These are phyloP conservation scores for Neurospora sp. DNA, from an alignment of 495 filamentous ascomycete genomes.

Conservation along the genomic window DNA sequence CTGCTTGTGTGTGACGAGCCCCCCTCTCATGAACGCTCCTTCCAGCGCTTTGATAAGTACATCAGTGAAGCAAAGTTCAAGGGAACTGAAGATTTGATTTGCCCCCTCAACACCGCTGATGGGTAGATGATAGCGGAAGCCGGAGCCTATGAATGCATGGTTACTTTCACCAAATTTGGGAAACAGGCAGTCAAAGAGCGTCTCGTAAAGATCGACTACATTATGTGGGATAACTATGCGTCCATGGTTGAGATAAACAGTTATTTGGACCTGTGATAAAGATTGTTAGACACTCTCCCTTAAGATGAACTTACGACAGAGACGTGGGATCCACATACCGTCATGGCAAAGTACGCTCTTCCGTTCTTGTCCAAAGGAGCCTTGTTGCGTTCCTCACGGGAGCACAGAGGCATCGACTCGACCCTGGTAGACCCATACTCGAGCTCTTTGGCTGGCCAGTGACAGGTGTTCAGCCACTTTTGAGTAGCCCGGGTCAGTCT, in stretches of 20 bases:
- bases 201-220: neutral
- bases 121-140: neutral
- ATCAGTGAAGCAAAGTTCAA: neutral
- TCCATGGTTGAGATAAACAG: neutral
- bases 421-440: neutral
- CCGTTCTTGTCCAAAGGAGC: neutral
- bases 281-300: neutral
- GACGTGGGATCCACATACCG: neutral
- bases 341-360: neutral
- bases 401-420: neutral
- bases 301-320: neutral
- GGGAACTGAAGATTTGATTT: neutral
- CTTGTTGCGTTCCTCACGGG: neutral
- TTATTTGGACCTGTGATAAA: neutral
- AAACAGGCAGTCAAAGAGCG: neutral
- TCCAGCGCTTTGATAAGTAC: neutral
- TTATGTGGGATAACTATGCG: neutral
- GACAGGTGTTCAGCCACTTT: neutral
- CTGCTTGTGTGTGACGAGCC: neutral
- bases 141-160: neutral
- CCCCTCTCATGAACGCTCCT: neutral
- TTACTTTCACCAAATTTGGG: neutral
- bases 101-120: neutral
- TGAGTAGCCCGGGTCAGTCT: neutral
- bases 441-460: neutral